Base-by-base conservation (phyloP, 345 rosid species). In the Moringa oleifera region DNA sequence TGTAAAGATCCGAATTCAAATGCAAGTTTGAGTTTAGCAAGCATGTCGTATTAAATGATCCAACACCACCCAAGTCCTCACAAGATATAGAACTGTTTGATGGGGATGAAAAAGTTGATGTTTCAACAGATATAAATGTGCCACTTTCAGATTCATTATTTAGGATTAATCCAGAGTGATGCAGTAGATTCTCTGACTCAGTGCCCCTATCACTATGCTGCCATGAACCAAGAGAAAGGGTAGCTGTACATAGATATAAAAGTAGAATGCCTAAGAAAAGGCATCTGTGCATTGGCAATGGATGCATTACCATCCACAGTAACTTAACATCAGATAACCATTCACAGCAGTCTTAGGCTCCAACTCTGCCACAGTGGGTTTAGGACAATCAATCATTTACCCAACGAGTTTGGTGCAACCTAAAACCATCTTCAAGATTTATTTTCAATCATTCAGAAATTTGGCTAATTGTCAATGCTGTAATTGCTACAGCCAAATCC, bases 11-110 rank as follows among this genome's bases (percentile, higher is more conserved):
- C 36, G 90, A 84, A 69, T 71, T 73, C 51, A 84, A 67, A 61
- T 67, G 71, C 81, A 87, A 71, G 75, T 90, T 81, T 52, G 96
- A 83, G 68, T 80, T 88, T 55, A 90, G 72, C 73, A 82, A 77
- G 70, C 99, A 94, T 8, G 95, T 88, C 7, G 95, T 86, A 77
- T 94, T 73, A 64, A 94, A 77, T 6, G 89, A 86, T 72, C 99
- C 99, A 61, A 90, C 94, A 59, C 99, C 99, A 61, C 70, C 84
- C 31, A 94, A 73, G 68, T 85, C 92, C 62, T 76, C 86, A 56
- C 98, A 93, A 37, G 89, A 76, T 56, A 81, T 70, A 28, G 78
- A 62, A 70, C 47, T 65, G 62, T 70, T 74, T 31, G n/a, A 25
- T 20, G 68, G 65, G 45, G 37, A 41, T 11, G 16, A 19, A 61